A percentile compares a stretch with the other conserved stretches of the same genome.
Evolutionary conservation across 495 filamentous ascomycete genomes (phyloP).

Genomic region (Xylaria telfairii): DNA sequence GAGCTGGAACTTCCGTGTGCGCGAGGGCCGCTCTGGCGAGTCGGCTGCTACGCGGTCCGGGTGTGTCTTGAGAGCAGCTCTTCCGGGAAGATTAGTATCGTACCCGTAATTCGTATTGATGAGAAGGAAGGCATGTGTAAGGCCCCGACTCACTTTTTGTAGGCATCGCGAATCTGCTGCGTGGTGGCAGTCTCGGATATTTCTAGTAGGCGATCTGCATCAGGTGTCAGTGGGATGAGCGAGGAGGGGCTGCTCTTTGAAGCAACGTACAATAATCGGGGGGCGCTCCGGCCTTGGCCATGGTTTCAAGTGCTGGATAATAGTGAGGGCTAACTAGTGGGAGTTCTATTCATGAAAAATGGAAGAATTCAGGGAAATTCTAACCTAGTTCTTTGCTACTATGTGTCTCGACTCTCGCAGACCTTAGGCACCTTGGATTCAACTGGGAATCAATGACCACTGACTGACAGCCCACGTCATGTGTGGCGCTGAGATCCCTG

Average conservation of each 20-base stretch:
- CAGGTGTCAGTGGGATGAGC: slow-evolving; percentile 30
- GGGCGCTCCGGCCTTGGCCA: slow-evolving; percentile 48
- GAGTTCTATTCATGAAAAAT: neutral
- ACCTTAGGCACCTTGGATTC: neutral
- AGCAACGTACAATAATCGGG: slow-evolving; percentile 59
- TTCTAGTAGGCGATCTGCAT: slow-evolving; percentile 63
- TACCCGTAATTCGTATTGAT: neutral
- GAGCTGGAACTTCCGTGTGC: slow-evolving; percentile 91
- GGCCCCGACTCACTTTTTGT: slow-evolving; percentile 71
- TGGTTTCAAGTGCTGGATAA: slow-evolving; percentile 30
- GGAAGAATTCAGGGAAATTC: neutral
- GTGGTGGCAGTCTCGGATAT: slow-evolving; percentile 74
- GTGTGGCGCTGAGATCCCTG: slow-evolving; percentile 41
- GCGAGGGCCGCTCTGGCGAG: slow-evolving; percentile 79
- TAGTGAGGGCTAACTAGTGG: neutral
- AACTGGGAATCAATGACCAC: slow-evolving; percentile 7
- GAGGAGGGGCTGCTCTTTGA: neutral
- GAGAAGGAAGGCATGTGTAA: slow-evolving; percentile 3
- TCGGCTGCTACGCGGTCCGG: slow-evolving; percentile 88
- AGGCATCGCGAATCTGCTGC: slow-evolving; percentile 90
- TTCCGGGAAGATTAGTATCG: slow-evolving; percentile 43
- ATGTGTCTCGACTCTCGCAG: neutral
- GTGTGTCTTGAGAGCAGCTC: slow-evolving; percentile 91
- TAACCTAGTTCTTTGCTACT: neutral
- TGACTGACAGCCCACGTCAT: slow-evolving; percentile 42